These are phyloP conservation scores for Calendula officinalis DNA, from an alignment of 129 eudicot genomes.

Conservation along the genomic window DNA sequence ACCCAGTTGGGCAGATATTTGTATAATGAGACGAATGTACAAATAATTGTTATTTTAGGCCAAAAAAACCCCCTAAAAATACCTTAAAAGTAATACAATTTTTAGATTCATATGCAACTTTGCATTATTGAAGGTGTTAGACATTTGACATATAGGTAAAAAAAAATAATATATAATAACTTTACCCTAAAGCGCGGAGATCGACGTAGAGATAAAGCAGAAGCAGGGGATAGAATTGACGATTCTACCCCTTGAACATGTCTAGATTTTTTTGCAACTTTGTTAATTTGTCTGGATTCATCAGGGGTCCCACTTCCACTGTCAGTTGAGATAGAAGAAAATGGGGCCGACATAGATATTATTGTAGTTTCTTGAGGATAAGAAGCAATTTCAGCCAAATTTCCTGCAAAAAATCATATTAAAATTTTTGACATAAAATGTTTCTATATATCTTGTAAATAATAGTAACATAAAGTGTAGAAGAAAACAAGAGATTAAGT, in stretches of 20 bases:
- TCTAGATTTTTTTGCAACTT: slow-evolving; percentile 35
- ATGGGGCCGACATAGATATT: slow-evolving; percentile 67
- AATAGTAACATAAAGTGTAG: slow-evolving; percentile 3
- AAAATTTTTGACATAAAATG: background rate
- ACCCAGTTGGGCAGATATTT: no score
- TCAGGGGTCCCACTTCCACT: slow-evolving; percentile 51
- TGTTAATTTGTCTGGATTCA: slow-evolving; percentile 35
- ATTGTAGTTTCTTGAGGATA: slow-evolving; percentile 55
- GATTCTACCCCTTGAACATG: slow-evolving; percentile 39
- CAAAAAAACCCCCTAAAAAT: no score
- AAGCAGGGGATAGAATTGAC: slow-evolving; percentile 48
- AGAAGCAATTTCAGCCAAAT: slow-evolving; percentile 29
- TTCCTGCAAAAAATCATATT: slow-evolving; percentile 32
- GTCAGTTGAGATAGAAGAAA: slow-evolving; percentile 54
- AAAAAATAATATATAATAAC: background rate
- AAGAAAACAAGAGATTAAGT: slow-evolving; percentile 26
- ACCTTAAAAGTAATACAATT: no score
- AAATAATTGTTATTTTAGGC: no score
- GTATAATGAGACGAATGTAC: no score
- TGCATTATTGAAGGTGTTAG: background rate
- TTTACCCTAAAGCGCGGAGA: slow-evolving; percentile 72
- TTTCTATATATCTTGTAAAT: background rate
- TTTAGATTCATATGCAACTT: background rate
- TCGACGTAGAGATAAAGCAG: slow-evolving; percentile 56
- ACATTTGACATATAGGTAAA: background rate